Base-by-base conservation (phyloP, 352 stramenopile species). In the Phytophthora litchii region DNA sequence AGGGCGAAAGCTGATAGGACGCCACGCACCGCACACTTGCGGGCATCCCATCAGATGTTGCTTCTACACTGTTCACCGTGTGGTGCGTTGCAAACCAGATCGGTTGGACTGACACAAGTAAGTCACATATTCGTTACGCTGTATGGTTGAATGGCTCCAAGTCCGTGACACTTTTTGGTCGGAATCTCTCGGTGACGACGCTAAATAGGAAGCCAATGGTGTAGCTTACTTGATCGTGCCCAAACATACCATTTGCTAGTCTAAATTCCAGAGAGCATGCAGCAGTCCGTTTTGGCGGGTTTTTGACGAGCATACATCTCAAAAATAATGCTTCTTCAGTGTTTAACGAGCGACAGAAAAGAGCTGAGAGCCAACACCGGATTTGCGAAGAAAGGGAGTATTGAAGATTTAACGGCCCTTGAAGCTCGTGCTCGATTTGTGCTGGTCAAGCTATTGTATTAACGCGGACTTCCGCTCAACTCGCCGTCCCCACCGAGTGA, bases 291-390 rank as follows among this genome's bases (percentile, higher is more conserved):
- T 57, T 42, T 58, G 21, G 50, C 27, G n/a, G 44, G 31, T 10
- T 16, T 19, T 53, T 10, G 14, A 53, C 45, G 13, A 32, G 12
- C 49, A 53, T 43, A 53, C 46, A 43, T 35, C 17, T 29, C 21
- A 3, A 43, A 43, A n/a, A n/a, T n/a, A n/a, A 16, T 53, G 31
- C 40, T 11, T 44, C 12, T 11, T 35, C 12, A 46, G 23, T 31
- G 34, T 59, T 60, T 47, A 60, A 60, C 53, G 32, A 32, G 12
- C 19, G 20, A 48, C 53, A 60, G 41, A 60, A 60, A 60, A 60
- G 53, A 60, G 53, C 41, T 6, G 25, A 16, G 32, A 53, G 17
- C 31, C 52, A 60, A 60, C 52, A 60, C 52, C 42, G 53, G 53
- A 60, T 60, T 60, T 53, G 53, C 43, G 43, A 54, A 54, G 36